Evolutionary conservation across 345 rosid species (phyloP), one percentile per base, ranked within the genome.

Genomic region (Diplotaxis tenuifolia): DNA sequence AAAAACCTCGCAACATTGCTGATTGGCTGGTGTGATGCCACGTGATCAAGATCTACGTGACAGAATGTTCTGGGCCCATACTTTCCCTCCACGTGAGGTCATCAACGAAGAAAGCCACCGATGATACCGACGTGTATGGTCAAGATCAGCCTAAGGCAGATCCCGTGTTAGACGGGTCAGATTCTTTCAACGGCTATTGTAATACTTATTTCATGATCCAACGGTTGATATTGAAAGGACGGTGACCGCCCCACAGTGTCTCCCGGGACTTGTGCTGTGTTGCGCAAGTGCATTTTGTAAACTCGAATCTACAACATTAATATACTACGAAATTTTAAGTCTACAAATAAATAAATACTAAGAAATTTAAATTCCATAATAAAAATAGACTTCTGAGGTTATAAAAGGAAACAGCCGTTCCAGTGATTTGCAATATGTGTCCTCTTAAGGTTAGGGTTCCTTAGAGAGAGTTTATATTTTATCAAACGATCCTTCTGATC

Each of bases 191-290:
- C 84, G 88, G 86, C 83, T 67, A 73, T 73, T 75, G 34, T 59
- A 58, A 64, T 77, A 76, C 75, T 38, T 68, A 58, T 67, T 55
- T 45, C 7, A 9, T 21, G 28, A 90, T 88, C 91, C 65, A 68
- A 87, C 84, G 89, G 89, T 65, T 77, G 0, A 15, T 0, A 64
- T 75, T 32, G 20, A 52, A 54, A 65, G 20, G 93, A 85, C 98
- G 96, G 98, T 78, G 65, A 87, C 94, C 96, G 90, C 74, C 97
- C 91, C 92, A 29, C 79, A 59, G 83, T 78, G 65, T 68, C 69
- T 81, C 75, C 76, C 74, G 83, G 78, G 70, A 77, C 59, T 81
- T 78, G 82, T 82, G 64, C 74, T 70, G 0, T 21, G 70, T 74
- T 32, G 31, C 28, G 57, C 76, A 59, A 65, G 20, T 83, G 77